These are phyloP conservation scores for Eucalyptus grandis DNA, from an alignment of 345 rosid genomes.

Conservation along the genomic window DNA sequence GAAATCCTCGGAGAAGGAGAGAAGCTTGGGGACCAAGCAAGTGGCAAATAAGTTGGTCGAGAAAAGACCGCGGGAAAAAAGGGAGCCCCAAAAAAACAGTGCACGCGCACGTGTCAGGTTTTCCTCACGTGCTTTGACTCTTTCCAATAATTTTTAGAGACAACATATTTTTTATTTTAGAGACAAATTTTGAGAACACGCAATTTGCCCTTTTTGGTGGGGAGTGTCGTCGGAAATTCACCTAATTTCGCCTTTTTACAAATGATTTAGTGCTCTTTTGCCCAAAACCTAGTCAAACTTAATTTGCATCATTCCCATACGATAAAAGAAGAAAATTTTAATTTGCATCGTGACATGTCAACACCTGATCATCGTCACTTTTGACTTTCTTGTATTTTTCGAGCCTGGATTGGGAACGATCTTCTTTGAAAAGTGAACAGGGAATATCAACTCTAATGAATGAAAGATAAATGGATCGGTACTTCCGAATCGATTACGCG, in stretches of 20 bases:
- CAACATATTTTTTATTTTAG: too few species aligned
- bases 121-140: neutral
- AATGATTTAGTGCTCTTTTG: neutral
- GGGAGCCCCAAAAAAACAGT: too few species aligned
- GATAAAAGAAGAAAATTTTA: neutral
- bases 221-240: neutral
- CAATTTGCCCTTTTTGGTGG: neutral
- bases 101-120: neutral
- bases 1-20: neutral
- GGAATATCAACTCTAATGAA: neutral
- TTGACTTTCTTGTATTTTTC: neutral
- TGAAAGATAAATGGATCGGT: neutral
- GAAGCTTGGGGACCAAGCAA: neutral
- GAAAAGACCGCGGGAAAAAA: neutral
- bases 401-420: neutral
- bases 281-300: neutral
- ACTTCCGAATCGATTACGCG: neutral
- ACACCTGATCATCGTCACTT: neutral
- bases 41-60: neutral
- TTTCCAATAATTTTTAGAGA: neutral
- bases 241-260: neutral
- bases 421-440: rapidly evolving
- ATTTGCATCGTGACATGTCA: neutral
- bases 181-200: neutral
- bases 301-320: neutral